Base-by-base conservation (phyloP, 441 rosid genomes). In the Erysimum cheiri region DNA sequence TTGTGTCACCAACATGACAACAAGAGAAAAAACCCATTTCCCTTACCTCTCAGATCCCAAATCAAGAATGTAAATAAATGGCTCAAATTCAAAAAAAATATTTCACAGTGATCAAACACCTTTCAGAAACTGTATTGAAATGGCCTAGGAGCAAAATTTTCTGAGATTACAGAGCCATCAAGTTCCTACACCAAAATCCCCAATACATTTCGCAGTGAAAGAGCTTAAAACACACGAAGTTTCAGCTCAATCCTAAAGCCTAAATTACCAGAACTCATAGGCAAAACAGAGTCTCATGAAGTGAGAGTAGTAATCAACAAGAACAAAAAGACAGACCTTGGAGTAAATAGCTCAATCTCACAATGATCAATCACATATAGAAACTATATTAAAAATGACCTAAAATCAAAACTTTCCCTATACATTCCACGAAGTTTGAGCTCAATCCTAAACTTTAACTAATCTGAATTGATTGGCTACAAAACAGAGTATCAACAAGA, bases 291-390 rank as follows among this genome's bases (percentile, higher is more conserved):
- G 57, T 36, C 41, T 28, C 41, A 48, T 59, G 50, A 46, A 28
- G 66, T 35, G 36, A 50, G 26, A 53, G 4, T 14, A 31, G 29
- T 28, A 41, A 15, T n/a, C 13, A 14, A 55, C 36, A 62, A 8
- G 29, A 44, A 48, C 36, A 62, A 3, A 60, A 9, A 64, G 47
- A 19, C 29, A 44, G 7, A 90, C 93, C 91, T 87, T 87, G 44
- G 97, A 90, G 79, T 83, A 90, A 58, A 10, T 49, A 49, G 54
- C 55, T 24, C 55, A 49, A 49, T 24, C 32, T 11, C 55, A 9
- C 32, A 24, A 24, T 24, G 7, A 49, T 49, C 55, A 49, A 49
- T 49, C 14, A 49, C 14, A 49, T 0, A 6, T 47, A 50, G 14
- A 50, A 26, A 50, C 33, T 24, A 9, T 10, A 50, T 6, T 12